Percentiles rank a stretch among this genome's conserved stretches.
These are phyloP conservation scores for Cenchrus purpureus DNA, from an alignment of 176 grass and related monocot species.

Conservation along the genomic window DNA sequence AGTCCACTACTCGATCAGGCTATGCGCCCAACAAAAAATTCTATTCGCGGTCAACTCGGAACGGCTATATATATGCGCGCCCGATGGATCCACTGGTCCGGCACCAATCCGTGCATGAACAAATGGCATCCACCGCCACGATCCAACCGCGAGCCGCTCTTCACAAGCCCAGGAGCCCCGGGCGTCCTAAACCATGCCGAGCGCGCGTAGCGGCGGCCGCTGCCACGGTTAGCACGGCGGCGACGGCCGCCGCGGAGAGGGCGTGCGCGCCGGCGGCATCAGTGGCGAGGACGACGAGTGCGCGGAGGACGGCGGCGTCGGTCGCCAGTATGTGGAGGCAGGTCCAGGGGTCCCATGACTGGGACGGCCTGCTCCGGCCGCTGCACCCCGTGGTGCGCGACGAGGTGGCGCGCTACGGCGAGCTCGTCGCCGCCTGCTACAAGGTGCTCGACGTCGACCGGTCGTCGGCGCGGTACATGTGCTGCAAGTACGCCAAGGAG, in stretches of 20 bases:
- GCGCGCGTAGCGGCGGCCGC: too few species aligned
- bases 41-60: too few species aligned
- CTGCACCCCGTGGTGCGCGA: conserved; percentile 57
- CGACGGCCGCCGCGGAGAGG: not conserved
- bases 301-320: not conserved
- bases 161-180: too few species aligned
- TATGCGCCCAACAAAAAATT: too few species aligned
- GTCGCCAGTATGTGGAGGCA: conserved; percentile 42
- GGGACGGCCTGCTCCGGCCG: conserved; percentile 52
- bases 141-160: too few species aligned
- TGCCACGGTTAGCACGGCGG: too few species aligned
- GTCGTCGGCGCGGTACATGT: conserved; percentile 45
- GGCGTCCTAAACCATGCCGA: too few species aligned
- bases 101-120: too few species aligned
- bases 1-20: too few species aligned
- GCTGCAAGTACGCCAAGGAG: conserved; percentile 52
- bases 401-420: conserved; percentile 63
- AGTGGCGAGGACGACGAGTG: not conserved
- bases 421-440: conserved; percentile 62
- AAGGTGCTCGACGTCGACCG: conserved; percentile 55
- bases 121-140: too few species aligned
- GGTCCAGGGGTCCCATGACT: conserved; percentile 61
- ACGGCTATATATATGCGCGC: too few species aligned
- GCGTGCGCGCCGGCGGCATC: not conserved
- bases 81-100: too few species aligned